A percentile compares a stretch with the other conserved stretches of the same genome.
Evolutionary conservation across 768 basidiomycete species (phyloP).

Genomic region (Scleroderma citrinum): DNA sequence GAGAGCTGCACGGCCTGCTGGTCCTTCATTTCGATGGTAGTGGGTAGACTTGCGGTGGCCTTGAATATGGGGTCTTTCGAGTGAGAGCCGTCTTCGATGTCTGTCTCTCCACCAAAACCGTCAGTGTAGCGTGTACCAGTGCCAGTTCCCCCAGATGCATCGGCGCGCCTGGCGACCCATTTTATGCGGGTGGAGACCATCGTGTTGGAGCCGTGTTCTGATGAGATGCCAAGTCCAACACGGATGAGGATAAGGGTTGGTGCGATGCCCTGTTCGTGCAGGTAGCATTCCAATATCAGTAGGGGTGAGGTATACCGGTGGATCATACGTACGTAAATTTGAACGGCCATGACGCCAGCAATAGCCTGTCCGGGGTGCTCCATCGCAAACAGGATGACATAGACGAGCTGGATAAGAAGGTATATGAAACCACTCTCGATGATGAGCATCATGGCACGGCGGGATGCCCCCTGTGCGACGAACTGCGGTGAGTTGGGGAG

Average conservation of each 20-base stretch:
- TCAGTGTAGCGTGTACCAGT: constrained; percentile 18
- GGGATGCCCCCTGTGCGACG: constrained; percentile 11
- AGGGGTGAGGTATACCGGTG: background rate
- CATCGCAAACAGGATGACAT: constrained; percentile 34
- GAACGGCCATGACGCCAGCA: constrained; percentile 31
- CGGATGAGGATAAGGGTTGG: constrained; percentile 33
- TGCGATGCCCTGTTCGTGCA: constrained; percentile 24
- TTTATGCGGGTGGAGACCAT: constrained; percentile 19
- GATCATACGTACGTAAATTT: constrained; percentile 32
- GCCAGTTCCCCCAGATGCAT: constrained; percentile 11
- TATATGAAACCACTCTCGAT: constrained; percentile 38
- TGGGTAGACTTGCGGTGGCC: background rate
- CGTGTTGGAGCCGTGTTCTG: constrained; percentile 14
- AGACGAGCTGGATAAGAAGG: constrained; percentile 34
- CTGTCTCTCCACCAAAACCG: constrained; percentile 10
- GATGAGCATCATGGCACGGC: constrained; percentile 29
- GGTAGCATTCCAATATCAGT: background rate
- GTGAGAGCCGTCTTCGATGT: constrained; percentile 10
- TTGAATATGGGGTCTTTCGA: constrained; percentile 4
- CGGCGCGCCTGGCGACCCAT: constrained; percentile 13
- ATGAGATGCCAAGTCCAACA: constrained; percentile 26
- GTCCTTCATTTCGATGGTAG: background rate
- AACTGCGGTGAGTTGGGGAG: constrained; percentile 7
- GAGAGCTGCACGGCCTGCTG: background rate
- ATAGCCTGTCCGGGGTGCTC: constrained; percentile 31